Conservation (phyloP, 331 rosid species). For the Stylosanthes scabra region DNA sequence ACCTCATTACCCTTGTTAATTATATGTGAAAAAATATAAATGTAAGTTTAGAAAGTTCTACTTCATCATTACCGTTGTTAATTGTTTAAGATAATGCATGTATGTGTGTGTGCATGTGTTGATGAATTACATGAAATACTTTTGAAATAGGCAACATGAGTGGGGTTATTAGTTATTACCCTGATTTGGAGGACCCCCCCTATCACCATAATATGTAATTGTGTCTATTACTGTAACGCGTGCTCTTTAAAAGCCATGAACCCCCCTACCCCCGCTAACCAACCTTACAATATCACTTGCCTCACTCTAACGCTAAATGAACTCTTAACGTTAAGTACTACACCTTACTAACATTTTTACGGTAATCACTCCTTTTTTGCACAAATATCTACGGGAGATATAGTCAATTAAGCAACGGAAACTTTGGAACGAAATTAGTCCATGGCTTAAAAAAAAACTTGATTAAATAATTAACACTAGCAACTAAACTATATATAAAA, state of each 20-base stretch:
- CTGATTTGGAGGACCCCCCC: conserved; percentile 1
- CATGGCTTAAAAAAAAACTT: not conserved
- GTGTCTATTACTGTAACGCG: not conserved
- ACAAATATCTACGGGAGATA: no score
- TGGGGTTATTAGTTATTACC: conserved; percentile 13
- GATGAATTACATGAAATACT: not conserved
- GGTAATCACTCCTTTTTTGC: not conserved
- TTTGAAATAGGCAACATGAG: not conserved
- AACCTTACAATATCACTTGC: no score
- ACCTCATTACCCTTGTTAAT: no score
- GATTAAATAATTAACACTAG: not conserved
- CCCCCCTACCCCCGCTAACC: no score
- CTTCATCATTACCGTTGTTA: no score
- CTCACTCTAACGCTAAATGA: no score
- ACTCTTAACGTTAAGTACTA: no score
- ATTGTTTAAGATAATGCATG: no score
- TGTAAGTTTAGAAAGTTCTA: no score
- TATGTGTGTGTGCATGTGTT: not conserved
- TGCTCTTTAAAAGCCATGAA: not conserved
- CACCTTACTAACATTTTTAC: not conserved
- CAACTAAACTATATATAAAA: no score
- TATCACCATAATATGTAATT: not conserved
- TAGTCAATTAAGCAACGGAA: not conserved
- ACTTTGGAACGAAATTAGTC: not conserved
- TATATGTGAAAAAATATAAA: no score